phyloP scores from a whole-genome alignment of 129 eudicot species.

The Artemisia tridentata region DNA sequence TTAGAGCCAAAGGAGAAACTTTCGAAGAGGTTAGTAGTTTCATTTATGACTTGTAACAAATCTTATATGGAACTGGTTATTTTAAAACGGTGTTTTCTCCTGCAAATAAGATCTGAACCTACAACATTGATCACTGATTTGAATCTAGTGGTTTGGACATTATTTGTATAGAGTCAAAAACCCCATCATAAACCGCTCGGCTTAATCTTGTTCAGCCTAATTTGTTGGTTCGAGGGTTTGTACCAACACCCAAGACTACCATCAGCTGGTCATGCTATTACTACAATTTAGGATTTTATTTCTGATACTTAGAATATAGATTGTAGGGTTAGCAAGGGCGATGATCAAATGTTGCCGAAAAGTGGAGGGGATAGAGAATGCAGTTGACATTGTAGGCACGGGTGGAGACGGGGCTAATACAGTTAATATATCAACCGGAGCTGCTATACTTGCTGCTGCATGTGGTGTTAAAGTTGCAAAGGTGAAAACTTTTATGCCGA shows the following conservation, averaged over 20 bases:
- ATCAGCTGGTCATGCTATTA: background rate
- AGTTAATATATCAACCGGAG: slow-evolving; percentile 83
- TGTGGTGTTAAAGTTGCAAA: slow-evolving; percentile 93
- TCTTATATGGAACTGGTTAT: background rate
- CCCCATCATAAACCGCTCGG: too few relatives aligned
- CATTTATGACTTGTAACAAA: background rate
- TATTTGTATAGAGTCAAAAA: too few relatives aligned
- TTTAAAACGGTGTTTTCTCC: background rate
- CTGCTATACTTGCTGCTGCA: slow-evolving; percentile 86
- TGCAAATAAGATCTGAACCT: too few relatives aligned
- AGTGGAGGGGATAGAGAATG: slow-evolving; percentile 65
- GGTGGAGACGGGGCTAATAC: slow-evolving; percentile 95
- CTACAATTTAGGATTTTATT: background rate
- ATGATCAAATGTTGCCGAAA: slow-evolving; percentile 64
- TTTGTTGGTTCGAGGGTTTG: background rate
- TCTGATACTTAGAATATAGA: slow-evolving; percentile 30
- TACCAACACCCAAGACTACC: background rate
- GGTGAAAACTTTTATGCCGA: slow-evolving; percentile 34
- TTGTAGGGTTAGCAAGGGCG: slow-evolving; percentile 83
- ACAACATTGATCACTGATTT: too few relatives aligned
- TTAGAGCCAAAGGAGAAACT: slow-evolving; percentile 95
- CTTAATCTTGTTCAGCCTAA: too few relatives aligned
- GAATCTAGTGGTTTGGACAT: too few relatives aligned
- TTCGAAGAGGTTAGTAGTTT: slow-evolving; percentile 54
- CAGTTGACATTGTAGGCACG: slow-evolving; percentile 88